Evolutionary conservation across 2,329 filamentous ascomycete species (phyloP).

Genomic region (Pseudogymnoascus sp.): DNA sequence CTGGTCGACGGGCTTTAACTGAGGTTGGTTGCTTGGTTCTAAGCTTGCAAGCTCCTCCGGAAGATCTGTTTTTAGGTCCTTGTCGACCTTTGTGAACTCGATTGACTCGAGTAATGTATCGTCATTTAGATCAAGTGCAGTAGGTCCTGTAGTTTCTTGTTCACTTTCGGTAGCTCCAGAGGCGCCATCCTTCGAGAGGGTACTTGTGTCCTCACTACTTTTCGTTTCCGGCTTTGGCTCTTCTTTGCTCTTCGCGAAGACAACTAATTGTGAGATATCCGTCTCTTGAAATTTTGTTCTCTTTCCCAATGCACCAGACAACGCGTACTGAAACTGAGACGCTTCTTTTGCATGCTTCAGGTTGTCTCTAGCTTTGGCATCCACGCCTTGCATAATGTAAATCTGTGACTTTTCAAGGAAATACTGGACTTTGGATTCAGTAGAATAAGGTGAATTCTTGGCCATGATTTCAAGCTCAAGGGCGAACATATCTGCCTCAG

Average conservation of each 20-base stretch:
- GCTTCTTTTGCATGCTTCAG: slow-evolving; percentile 59
- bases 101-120: slow-evolving; percentile 89
- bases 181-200: slow-evolving; percentile 11
- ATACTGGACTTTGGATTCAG: slow-evolving; percentile 57
- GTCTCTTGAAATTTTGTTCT: slow-evolving; percentile 73
- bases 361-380: slow-evolving; percentile 65
- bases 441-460: slow-evolving; percentile 32
- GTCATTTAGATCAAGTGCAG: slow-evolving; percentile 74
- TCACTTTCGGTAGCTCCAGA: slow-evolving; percentile 20
- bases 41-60: slow-evolving; percentile 56
- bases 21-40: slow-evolving; percentile 72
- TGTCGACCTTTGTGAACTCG: slow-evolving; percentile 51
- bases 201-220: slow-evolving; percentile 13
- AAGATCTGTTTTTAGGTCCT: slow-evolving; percentile 40
- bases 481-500: slow-evolving; percentile 51
- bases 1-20: slow-evolving; percentile 75
- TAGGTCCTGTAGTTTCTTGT: slow-evolving; percentile 43
- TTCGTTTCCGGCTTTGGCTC: slow-evolving; percentile 22
- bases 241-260: slow-evolving; percentile 70
- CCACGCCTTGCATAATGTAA: slow-evolving; percentile 75
- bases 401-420: slow-evolving; percentile 76
- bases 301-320: slow-evolving; percentile 84
- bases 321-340: slow-evolving; percentile 68
- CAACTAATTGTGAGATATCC: slow-evolving; percentile 79
- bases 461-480: slow-evolving; percentile 38